These are phyloP conservation scores for Hamamelis virginiana DNA, from an alignment of 164 flowering plant species.

Conservation along the genomic window DNA sequence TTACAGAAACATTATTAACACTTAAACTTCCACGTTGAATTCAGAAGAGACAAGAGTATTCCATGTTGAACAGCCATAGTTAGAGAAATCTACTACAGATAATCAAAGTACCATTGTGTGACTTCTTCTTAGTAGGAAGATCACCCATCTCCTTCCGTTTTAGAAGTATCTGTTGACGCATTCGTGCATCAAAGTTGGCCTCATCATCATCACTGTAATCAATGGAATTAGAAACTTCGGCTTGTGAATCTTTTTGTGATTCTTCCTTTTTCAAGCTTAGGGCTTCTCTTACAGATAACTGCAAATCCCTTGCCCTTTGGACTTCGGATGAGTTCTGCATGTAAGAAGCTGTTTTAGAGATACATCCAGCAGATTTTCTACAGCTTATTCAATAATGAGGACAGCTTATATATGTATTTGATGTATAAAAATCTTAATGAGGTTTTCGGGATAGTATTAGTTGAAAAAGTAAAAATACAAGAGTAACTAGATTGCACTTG, in stretches of 20 bases:
- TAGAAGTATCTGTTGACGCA: slow-evolving; percentile 79
- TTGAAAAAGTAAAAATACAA: no score
- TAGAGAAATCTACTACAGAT: background rate
- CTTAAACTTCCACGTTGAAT: background rate
- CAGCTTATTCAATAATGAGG: background rate
- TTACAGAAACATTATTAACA: background rate
- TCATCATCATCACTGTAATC: slow-evolving; percentile 73
- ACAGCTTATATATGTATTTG: no score
- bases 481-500: no score
- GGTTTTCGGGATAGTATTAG: no score
- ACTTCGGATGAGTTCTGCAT: slow-evolving; percentile 51
- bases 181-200: slow-evolving; percentile 73
- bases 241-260: slow-evolving; percentile 30
- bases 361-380: background rate
- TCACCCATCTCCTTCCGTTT: slow-evolving; percentile 75
- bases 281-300: slow-evolving; percentile 75
- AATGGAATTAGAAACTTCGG: slow-evolving; percentile 27
- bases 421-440: background rate
- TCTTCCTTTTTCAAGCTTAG: slow-evolving; percentile 62
- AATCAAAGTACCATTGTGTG: slow-evolving; percentile 41
- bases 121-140: slow-evolving; percentile 43
- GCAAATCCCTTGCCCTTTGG: slow-evolving; percentile 50
- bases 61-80: background rate
- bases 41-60: background rate
- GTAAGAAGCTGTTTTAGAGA: background rate